Evolutionary conservation across 306 rosid genomes (phyloP), one percentile per base, ranked within the genome.

Genomic region (Casuarina glauca): DNA sequence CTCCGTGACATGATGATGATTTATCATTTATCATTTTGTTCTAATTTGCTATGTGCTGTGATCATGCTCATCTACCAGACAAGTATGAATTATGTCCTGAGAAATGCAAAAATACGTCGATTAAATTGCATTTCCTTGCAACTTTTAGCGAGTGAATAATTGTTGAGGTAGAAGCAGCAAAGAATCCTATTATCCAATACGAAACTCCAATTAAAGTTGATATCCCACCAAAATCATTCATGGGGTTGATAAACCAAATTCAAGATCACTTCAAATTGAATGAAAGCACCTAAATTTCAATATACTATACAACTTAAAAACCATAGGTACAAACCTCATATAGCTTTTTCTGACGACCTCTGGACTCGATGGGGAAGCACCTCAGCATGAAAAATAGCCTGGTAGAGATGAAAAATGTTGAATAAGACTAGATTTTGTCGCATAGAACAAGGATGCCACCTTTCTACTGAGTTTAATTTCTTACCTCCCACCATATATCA

Each of bases 401-500:
- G 76, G 41, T 53, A 64, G 8, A 8, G n/a, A 73, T 17, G 41
- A 26, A n/a, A 79, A 70, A 76, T 36, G 9, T 6, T 19, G 64
- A 35, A 41, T 16, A 72, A 32, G 78, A 71, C 73, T 78, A 68
- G 48, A 35, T 42, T 63, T 66, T 36, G 46, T 60, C 26, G 10
- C 8, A 12, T 41, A 46, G 16, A 79, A 75, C 16, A 74, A 35
- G 48, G 54, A 70, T 19, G 4, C 49, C 46, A 15, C 19, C 39
- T 43, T 26, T 16, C 11, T 42, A 51, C 69, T 58, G 62, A 42
- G 53, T 70, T 67, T 12, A 57, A 11, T 32, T 16, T 32, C 67
- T 85, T 88, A 90, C 97, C 97, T 92, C 80, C 97, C 97, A 74
- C 97, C 97, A 75, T 92, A 92, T 75, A 87, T 70, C 84, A 92